Evolutionary conservation across 179 eudicot genomes (phyloP), one percentile per base, ranked within the genome.

Genomic region (Actinidia arguta): DNA sequence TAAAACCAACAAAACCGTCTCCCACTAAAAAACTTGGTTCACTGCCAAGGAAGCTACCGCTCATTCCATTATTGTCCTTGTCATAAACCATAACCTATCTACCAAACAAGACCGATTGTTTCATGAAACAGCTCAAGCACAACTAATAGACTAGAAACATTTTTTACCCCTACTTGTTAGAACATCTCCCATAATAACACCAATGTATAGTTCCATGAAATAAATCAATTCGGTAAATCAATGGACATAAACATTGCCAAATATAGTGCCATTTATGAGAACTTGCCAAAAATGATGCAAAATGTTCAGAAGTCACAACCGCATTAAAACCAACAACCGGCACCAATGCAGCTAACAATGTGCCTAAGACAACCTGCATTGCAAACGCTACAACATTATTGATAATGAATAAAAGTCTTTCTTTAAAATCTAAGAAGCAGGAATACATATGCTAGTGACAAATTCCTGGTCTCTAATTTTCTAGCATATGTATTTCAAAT

Each of bases 241-340:
- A 67, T 64, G 61, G 73, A 64, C 44, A 67, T 11, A 31, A 68
- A 54, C 50, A 54, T 17, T 51, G 75, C 52, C 64, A 39, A 36
- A 79, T 13, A 46, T 13, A 63, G 44, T 24, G 51, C 70, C 31
- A 46, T 48, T 63, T 27, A 31, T 50, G 27, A 66, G 72, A 80
- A 76, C 94, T 94, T 83, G 95, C 99, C 94, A 96, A 89, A 85
- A 94, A 96, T 78, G 99, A 96, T 42, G 94, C 99, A 90, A 96
- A 96, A 92, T 96, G 99, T 80, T 96, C 99, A 8, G 99, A 96
- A 71, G 99, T 96, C 95, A 96, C 82, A 69, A 96, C 94, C 16
- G 99, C 99, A 87, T 96, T 96, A 84, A 96, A 96, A 78, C 99
- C 99, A 76, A 96, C 99, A 88, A 96, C 99, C 81, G 99, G 99